A percentile compares a stretch with the other conserved stretches of the same genome.
phyloP scores from a whole-genome alignment of 352 stramenopile genomes.

The Plasmopara muralis region DNA sequence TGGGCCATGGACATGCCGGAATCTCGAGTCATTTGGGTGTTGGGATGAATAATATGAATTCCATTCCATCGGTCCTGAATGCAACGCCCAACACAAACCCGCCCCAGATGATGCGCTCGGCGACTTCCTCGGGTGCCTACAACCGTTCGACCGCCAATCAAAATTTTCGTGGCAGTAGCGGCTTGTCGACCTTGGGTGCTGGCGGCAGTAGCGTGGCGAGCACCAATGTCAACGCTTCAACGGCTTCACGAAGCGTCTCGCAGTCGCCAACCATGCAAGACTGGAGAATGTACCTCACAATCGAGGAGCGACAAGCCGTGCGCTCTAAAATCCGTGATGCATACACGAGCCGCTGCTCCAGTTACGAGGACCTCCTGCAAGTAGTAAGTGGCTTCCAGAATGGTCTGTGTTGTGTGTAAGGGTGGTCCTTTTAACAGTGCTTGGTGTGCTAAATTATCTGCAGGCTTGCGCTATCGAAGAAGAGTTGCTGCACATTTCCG shows the following conservation, averaged over 20 bases:
- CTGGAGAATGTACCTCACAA: constrained; percentile 87
- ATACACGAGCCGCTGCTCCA: constrained; percentile 78
- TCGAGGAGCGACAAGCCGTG: constrained; percentile 84
- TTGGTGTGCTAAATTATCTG: constrained; percentile 5
- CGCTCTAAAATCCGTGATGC: constrained; percentile 83
- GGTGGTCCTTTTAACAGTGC: background rate
- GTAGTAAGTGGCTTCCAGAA: constrained; percentile 38
- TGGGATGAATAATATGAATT: constrained; percentile 72
- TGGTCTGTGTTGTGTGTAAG: background rate
- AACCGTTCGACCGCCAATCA: constrained; percentile 44
- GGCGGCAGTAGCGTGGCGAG: constrained; percentile 10
- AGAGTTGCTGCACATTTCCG: constrained; percentile 84
- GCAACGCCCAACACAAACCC: constrained; percentile 58
- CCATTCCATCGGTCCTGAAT: constrained; percentile 75
- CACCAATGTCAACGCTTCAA: constrained; percentile 21
- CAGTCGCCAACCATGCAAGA: constrained; percentile 74
- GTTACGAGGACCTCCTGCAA: constrained; percentile 85
- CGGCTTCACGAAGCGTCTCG: constrained; percentile 48
- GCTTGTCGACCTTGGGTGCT: constrained; percentile 11
- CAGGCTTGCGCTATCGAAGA: constrained; percentile 86
- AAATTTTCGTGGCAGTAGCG: constrained; percentile 23
- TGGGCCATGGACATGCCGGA: constrained; percentile 28
- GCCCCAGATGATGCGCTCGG: constrained; percentile 77
- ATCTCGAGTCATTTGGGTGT: constrained; percentile 48
- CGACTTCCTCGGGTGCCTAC: constrained; percentile 76